A percentile compares a stretch with the other conserved stretches of the same genome.
These are phyloP conservation scores for Gymnopilus junonius DNA, from an alignment of 768 basidiomycete genomes.

Conservation along the genomic window DNA sequence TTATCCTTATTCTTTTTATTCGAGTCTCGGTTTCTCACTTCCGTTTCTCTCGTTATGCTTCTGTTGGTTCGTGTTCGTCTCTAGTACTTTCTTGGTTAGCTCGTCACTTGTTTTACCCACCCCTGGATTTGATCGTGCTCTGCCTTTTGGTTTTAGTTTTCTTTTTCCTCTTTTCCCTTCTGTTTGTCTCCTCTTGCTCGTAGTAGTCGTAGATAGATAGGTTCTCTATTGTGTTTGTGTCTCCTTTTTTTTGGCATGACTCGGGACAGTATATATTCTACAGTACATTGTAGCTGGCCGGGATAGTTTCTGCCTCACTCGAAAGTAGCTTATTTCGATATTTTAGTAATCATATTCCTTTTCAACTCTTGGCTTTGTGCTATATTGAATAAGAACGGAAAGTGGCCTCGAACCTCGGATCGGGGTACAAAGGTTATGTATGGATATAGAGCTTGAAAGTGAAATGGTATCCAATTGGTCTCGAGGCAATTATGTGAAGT, in stretches of 20 bases:
- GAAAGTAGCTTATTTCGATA: slow-evolving; percentile 20
- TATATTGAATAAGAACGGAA: background rate
- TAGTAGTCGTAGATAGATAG: slow-evolving; percentile 3
- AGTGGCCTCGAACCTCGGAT: background rate
- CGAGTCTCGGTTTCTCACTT: background rate
- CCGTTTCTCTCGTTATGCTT: slow-evolving; percentile 1
- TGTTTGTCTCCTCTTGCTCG: background rate
- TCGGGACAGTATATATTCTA: slow-evolving; percentile 7
- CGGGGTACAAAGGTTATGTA: background rate
- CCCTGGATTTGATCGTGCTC: background rate
- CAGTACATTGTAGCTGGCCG: background rate
- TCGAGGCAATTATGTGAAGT: background rate
- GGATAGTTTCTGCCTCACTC: background rate
- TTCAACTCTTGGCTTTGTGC: background rate
- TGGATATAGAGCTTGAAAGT: background rate
- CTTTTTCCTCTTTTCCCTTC: background rate
- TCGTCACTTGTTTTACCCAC: background rate
- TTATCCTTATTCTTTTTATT: slow-evolving; percentile 17
- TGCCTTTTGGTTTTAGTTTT: background rate
- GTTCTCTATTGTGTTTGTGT: background rate
- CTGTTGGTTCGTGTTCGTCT: background rate
- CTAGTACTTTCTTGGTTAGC: background rate
- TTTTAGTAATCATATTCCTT: slow-evolving; percentile 12
- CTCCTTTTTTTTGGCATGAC: slow-evolving; percentile 5
- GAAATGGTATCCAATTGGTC: background rate